A percentile compares a stretch with the other conserved stretches of the same genome.
phyloP scores from a whole-genome alignment of 495 filamentous ascomycete genomes.

The Tuber magnatum region DNA sequence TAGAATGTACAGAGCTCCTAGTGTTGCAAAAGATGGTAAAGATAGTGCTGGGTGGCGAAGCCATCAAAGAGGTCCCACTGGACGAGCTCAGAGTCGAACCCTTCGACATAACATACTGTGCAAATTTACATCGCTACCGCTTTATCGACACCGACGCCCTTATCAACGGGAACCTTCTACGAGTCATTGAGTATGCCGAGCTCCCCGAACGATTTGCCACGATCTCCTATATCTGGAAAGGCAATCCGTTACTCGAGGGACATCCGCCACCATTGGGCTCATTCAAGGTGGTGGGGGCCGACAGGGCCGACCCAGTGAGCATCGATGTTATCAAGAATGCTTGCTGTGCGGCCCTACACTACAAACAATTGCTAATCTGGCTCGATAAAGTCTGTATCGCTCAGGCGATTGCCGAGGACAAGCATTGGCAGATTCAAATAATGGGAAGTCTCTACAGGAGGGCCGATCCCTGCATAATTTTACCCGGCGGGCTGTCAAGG shows the following conservation, averaged over 20 bases:
- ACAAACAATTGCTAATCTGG: conserved; percentile 17
- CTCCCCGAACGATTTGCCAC: neutral
- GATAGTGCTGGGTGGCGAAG: neutral
- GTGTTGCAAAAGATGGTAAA: neutral
- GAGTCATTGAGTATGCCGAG: neutral
- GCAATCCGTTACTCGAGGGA: neutral
- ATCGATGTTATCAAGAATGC: conserved; percentile 2
- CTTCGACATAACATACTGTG: neutral
- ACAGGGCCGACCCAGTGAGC: neutral
- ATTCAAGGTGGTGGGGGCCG: neutral
- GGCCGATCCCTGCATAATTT: conserved; percentile 37
- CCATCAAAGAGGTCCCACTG: neutral
- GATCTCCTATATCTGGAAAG: conserved; percentile 1
- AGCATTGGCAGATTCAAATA: conserved; percentile 25
- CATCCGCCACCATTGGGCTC: neutral
- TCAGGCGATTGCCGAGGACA: conserved; percentile 34
- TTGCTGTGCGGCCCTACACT: conserved; percentile 3
- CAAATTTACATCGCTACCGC: neutral
- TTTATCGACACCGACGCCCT: neutral
- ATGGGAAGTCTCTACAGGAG: conserved; percentile 39
- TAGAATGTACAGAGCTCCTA: neutral
- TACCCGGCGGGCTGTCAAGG: conserved; percentile 14
- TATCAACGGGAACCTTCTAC: neutral
- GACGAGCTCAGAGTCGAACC: neutral
- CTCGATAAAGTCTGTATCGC: conserved; percentile 39